Conservation (phyloP, 495 filamentous ascomycete genomes). For the Penicillium robsamsonii region DNA sequence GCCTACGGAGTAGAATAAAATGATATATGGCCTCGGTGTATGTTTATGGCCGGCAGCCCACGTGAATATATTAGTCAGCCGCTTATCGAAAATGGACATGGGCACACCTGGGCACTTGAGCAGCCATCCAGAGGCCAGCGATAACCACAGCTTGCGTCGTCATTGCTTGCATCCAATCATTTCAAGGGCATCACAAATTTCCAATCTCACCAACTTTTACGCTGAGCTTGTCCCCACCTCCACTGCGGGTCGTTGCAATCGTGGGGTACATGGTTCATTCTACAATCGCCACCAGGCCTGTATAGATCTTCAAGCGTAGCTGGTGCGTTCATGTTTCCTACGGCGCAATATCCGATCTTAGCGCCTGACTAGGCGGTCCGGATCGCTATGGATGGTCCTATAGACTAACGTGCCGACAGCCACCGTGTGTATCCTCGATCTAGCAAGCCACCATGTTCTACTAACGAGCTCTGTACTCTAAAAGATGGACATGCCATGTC, state of each 20-base stretch:
- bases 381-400: neutral
- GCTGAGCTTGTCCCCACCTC: slow-evolving; percentile 17
- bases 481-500: slow-evolving; percentile 17
- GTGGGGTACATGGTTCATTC: slow-evolving; percentile 17
- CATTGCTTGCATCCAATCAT: slow-evolving; percentile 21
- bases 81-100: slow-evolving; percentile 6
- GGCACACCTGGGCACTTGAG: neutral
- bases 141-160: slow-evolving; percentile 17
- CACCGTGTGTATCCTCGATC: neutral
- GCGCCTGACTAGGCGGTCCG: neutral
- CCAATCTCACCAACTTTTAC: neutral
- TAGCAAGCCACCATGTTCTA: neutral
- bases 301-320: slow-evolving; percentile 12
- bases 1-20: neutral
- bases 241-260: slow-evolving; percentile 26
- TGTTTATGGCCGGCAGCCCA: neutral
- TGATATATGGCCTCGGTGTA: neutral
- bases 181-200: slow-evolving; percentile 5
- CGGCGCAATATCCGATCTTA: neutral
- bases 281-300: slow-evolving; percentile 9
- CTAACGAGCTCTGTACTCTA: slow-evolving; percentile 2
- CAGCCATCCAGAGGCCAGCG: slow-evolving; percentile 27
- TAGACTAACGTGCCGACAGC: slow-evolving; percentile 9
- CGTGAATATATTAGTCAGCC: slow-evolving; percentile 18
- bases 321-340: neutral